A percentile compares a stretch with the other conserved stretches of the same genome.
phyloP scores from a whole-genome alignment of 2,329 filamentous ascomycete genomes.

The Metarhizium humberi region DNA sequence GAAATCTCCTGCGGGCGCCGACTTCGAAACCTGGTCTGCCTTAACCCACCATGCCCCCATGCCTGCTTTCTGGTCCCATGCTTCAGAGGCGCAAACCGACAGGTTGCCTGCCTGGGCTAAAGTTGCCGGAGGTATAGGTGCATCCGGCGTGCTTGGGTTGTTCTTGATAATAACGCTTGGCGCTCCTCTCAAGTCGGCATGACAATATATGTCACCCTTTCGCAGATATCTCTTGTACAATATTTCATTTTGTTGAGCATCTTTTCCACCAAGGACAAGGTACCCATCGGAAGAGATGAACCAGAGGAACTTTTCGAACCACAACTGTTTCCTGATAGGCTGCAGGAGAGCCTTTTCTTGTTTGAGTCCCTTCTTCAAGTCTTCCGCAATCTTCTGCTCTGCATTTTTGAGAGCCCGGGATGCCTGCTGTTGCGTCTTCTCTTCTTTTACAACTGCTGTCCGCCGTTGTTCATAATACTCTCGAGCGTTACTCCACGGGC shows the following conservation, averaged over 20 bases:
- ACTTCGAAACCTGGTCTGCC: constrained; percentile 84
- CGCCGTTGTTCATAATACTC: constrained; percentile 90
- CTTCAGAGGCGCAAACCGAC: constrained; percentile 74
- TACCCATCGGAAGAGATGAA: constrained; percentile 96
- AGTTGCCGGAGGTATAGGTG: constrained; percentile 84
- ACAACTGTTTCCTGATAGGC: constrained; percentile 72
- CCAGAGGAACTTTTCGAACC: constrained; percentile 97
- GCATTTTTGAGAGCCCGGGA: constrained; percentile 78
- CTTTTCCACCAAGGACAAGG: constrained; percentile 79
- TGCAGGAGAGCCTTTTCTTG: constrained; percentile 84
- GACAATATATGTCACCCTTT: constrained; percentile 85
- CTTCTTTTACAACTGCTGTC: constrained; percentile 73
- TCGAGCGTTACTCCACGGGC: constrained; percentile 81
- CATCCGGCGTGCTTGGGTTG: constrained; percentile 63
- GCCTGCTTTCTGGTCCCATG: constrained; percentile 93
- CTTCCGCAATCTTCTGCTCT: constrained; percentile 76
- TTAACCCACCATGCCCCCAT: constrained; percentile 97
- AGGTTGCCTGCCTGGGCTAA: constrained; percentile 82
- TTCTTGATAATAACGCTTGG: constrained; percentile 88
- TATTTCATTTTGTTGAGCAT: constrained; percentile 82
- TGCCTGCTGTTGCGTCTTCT: constrained; percentile 77
- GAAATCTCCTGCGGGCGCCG: constrained; percentile 68
- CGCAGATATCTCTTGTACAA: constrained; percentile 80
- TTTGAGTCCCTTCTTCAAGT: constrained; percentile 80
- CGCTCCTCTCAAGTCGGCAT: constrained; percentile 80